Percentiles rank a stretch among this genome's conserved stretches.
Conservation (phyloP, 768 basidiomycete species). For the Omphalotus guepiniiformis region DNA sequence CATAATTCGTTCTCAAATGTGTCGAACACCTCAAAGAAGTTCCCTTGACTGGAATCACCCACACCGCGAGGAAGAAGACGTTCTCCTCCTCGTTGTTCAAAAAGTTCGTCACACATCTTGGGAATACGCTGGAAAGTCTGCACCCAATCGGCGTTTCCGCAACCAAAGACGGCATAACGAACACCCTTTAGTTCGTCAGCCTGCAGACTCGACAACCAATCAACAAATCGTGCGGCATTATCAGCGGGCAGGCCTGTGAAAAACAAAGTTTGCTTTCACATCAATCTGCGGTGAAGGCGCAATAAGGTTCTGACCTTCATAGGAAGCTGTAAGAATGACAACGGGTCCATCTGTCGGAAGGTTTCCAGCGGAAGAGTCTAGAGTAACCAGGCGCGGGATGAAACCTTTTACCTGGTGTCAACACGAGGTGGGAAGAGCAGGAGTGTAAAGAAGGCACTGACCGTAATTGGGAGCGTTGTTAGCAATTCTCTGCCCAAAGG, state of each 20-base stretch:
- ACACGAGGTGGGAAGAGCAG: not conserved
- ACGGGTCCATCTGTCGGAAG: slow-evolving; percentile 41
- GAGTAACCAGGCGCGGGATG: slow-evolving; percentile 30
- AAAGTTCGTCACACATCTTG: slow-evolving; percentile 30
- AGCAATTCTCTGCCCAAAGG: slow-evolving; percentile 42
- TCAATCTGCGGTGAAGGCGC: not conserved
- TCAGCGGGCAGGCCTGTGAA: slow-evolving; percentile 39
- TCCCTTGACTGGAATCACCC: slow-evolving; percentile 37
- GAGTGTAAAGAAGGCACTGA: slow-evolving; percentile 10
- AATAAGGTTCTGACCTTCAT: slow-evolving; percentile 31
- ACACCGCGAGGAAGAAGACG: slow-evolving; percentile 33
- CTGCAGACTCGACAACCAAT: slow-evolving; percentile 31
- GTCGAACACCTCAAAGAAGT: slow-evolving; percentile 43
- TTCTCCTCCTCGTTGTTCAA: slow-evolving; percentile 31
- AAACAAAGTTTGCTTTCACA: no score
- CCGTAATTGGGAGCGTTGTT: slow-evolving; percentile 34
- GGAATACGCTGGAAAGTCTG: slow-evolving; percentile 45
- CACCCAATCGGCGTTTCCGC: slow-evolving; percentile 47
- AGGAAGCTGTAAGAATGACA: slow-evolving; percentile 42
- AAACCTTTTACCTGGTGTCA: slow-evolving; percentile 32
- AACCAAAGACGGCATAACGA: slow-evolving; percentile 44
- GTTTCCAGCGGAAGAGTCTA: slow-evolving; percentile 33
- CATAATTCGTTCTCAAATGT: slow-evolving; percentile 37
- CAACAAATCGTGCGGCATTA: slow-evolving; percentile 42
- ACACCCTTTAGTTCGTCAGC: slow-evolving; percentile 25